A percentile compares a stretch with the other conserved stretches of the same genome.
These are phyloP conservation scores for Pterocarpus santalinus DNA, from an alignment of 306 rosid species.

Conservation along the genomic window DNA sequence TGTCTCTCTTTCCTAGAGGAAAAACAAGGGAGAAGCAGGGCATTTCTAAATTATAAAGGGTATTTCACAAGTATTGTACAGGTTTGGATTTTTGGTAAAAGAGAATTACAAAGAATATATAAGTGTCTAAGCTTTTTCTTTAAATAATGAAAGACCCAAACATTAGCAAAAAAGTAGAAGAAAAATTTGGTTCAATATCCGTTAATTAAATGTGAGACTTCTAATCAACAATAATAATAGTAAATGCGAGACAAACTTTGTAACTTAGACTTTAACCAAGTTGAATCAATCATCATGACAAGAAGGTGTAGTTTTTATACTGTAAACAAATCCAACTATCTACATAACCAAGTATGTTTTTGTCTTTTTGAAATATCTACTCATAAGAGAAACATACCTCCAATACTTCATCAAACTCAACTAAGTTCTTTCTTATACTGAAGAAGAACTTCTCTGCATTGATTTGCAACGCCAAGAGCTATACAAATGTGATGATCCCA, in stretches of 20 bases:
- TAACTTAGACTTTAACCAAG: slow-evolving; percentile 4
- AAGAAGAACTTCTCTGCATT: slow-evolving; percentile 96
- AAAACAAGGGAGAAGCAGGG: no score
- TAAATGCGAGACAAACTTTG: slow-evolving; percentile 9
- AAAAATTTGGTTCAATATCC: slow-evolving; percentile 11
- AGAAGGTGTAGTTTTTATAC: slow-evolving; percentile 22
- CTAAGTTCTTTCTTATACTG: slow-evolving; percentile 84
- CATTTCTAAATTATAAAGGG: no score
- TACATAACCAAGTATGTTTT: slow-evolving; percentile 20
- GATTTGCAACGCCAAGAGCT: slow-evolving; percentile 92
- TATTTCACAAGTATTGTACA: no score
- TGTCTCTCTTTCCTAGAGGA: no score
- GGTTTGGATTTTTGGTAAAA: no score
- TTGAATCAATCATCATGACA: slow-evolving; percentile 40
- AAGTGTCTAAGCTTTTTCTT: no score
- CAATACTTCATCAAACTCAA: slow-evolving; percentile 97
- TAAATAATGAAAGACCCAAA: no score
- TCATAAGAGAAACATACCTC: slow-evolving; percentile 69
- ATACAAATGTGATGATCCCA: slow-evolving; percentile 39
- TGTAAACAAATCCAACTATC: slow-evolving; percentile 33
- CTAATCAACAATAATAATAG: background rate
- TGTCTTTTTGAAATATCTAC: slow-evolving; percentile 18
- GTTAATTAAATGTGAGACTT: slow-evolving; percentile 3
- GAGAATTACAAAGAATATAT: no score
- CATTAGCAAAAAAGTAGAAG: background rate